phyloP scores from a whole-genome alignment of 2,329 filamentous ascomycete genomes.

The Aureobasidium uvarum region DNA sequence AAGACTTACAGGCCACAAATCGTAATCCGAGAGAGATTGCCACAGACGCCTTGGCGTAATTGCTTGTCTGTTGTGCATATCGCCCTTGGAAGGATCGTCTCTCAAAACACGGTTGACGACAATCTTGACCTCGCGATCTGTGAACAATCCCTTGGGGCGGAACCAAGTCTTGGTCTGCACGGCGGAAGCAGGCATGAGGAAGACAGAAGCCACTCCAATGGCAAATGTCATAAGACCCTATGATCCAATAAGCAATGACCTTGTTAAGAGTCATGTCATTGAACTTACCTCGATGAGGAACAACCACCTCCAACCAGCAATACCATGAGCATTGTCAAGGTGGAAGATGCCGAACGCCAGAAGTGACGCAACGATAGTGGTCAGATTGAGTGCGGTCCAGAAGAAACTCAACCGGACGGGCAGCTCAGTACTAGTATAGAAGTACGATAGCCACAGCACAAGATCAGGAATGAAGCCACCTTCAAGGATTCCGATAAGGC shows the following conservation, averaged over 20 bases:
- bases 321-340: conserved; percentile 32
- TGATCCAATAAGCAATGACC: conserved; percentile 31
- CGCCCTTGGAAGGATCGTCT: conserved; percentile 56
- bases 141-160: conserved; percentile 60
- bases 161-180: conserved; percentile 33
- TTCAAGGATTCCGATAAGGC: conserved; percentile 1
- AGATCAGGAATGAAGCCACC: conserved; percentile 27
- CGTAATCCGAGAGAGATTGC: conserved; percentile 57
- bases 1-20: conserved; percentile 49
- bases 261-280: conserved; percentile 58
- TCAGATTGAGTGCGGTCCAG: conserved; percentile 30
- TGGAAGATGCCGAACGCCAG: conserved; percentile 36
- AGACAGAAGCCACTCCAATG: neutral
- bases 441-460: conserved; percentile 45
- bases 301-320: conserved; percentile 34
- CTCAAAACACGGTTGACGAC: conserved; percentile 42
- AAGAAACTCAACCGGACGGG: conserved; percentile 46
- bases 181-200: conserved; percentile 43
- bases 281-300: conserved; percentile 35
- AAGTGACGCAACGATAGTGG: conserved; percentile 37
- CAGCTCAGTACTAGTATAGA: conserved; percentile 47
- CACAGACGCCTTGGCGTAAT: conserved; percentile 53
- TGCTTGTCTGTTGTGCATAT: conserved; percentile 61
- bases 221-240: conserved; percentile 36
- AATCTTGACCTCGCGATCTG: conserved; percentile 37